Evolutionary conservation across 2,329 filamentous ascomycete species (phyloP).

Genomic region (Paracoccidioides lutzii): DNA sequence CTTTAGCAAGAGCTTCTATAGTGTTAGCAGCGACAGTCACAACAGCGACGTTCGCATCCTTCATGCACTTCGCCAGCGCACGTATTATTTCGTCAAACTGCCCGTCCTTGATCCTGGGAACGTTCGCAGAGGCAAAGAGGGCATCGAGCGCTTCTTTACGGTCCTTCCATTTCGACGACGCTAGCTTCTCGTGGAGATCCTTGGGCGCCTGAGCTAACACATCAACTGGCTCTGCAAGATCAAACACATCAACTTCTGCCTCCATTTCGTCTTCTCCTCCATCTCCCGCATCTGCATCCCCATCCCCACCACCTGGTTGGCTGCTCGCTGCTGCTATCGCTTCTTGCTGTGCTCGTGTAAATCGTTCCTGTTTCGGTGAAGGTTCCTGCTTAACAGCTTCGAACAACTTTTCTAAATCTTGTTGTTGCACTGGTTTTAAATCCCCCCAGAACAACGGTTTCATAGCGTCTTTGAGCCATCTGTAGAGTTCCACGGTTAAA

Average conservation of each 20-base stretch:
- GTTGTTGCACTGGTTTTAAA: slow-evolving; percentile 87
- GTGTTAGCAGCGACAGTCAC: slow-evolving; percentile 89
- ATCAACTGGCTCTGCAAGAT: slow-evolving; percentile 77
- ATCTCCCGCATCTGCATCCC: slow-evolving; percentile 44
- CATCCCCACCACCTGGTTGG: slow-evolving; percentile 41
- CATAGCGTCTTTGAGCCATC: slow-evolving; percentile 95
- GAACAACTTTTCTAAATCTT: slow-evolving; percentile 84
- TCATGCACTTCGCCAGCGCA: slow-evolving; percentile 89
- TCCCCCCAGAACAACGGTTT: slow-evolving; percentile 97
- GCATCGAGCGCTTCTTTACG: slow-evolving; percentile 87
- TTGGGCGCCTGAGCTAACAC: slow-evolving; percentile 68
- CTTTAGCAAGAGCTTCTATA: slow-evolving; percentile 77
- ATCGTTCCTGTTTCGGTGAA: slow-evolving; percentile 74
- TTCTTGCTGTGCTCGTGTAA: slow-evolving; percentile 80
- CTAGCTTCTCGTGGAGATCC: slow-evolving; percentile 70
- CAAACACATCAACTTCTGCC: slow-evolving; percentile 65
- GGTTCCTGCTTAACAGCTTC: slow-evolving; percentile 84
- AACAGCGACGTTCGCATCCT: slow-evolving; percentile 92
- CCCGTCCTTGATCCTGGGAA: slow-evolving; percentile 82
- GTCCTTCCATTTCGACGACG: slow-evolving; percentile 96
- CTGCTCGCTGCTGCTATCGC: slow-evolving; percentile 59
- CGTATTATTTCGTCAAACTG: slow-evolving; percentile 75
- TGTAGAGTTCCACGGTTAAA: slow-evolving; percentile 83
- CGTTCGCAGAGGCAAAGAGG: slow-evolving; percentile 61
- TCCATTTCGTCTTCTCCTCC: slow-evolving; percentile 47